phyloP scores from a whole-genome alignment of 331 rosid species.

The Stylosanthes scabra region DNA sequence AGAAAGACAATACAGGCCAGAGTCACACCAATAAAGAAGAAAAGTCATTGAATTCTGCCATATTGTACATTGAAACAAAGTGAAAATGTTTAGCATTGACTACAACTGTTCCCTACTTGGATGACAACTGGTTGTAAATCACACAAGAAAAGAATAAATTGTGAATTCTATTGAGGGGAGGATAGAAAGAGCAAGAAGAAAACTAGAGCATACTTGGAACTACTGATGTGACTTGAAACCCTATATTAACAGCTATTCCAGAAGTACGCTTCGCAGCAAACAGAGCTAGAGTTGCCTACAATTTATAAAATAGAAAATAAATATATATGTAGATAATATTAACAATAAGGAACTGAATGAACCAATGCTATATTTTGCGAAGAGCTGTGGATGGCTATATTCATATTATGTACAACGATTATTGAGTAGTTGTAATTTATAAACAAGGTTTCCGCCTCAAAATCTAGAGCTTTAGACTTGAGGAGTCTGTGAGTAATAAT shows the following conservation, averaged over 20 bases:
- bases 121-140: conserved; percentile 3
- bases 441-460: conserved; percentile 18
- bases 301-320: conserved; percentile 43
- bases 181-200: conserved; percentile 1
- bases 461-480: background rate
- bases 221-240: conserved; percentile 81
- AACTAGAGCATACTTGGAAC: conserved; percentile 78
- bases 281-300: conserved; percentile 82
- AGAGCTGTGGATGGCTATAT: conserved; percentile 1
- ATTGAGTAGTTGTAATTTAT: conserved; percentile 6
- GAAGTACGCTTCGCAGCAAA: conserved; percentile 80
- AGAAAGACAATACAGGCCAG: conserved; percentile 18
- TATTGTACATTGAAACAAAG: conserved; percentile 9
- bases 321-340: conserved; percentile 23
- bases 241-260: conserved; percentile 88
- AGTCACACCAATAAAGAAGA: background rate
- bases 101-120: background rate
- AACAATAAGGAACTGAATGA: conserved; percentile 30
- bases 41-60: conserved; percentile 22
- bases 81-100: conserved; percentile 11
- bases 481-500: background rate
- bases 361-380: background rate
- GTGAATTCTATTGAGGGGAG: conserved; percentile 9
- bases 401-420: conserved; percentile 16
- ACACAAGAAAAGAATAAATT: conserved; percentile 26